These are phyloP conservation scores for Zopfia rhizophila DNA, from an alignment of 2,329 filamentous ascomycete genomes.

Conservation along the genomic window DNA sequence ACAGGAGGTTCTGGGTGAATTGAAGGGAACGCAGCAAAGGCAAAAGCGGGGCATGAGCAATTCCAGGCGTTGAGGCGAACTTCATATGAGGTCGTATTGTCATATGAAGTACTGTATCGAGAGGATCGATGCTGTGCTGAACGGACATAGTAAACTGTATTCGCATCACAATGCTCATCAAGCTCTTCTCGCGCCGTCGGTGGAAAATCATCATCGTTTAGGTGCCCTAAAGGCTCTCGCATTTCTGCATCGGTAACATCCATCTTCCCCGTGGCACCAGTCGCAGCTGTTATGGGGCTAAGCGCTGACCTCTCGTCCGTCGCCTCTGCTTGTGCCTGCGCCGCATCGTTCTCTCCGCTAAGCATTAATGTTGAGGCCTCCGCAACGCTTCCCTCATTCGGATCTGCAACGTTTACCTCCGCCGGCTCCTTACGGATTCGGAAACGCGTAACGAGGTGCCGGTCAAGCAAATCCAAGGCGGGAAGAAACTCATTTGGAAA, in stretches of 20 bases:
- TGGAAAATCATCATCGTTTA: neutral
- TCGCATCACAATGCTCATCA: slow-evolving; percentile 1
- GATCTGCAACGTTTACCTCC: neutral
- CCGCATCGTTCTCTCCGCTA: neutral
- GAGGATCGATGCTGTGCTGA: slow-evolving; percentile 62
- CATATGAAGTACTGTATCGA: slow-evolving; percentile 41
- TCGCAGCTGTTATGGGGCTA: neutral
- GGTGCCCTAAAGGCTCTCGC: too few species aligned
- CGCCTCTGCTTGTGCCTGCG: neutral
- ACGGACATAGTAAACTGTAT: slow-evolving; percentile 69
- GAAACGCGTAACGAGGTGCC: slow-evolving; percentile 72
- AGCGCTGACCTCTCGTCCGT: slow-evolving; percentile 6
- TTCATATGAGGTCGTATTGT: slow-evolving; percentile 64
- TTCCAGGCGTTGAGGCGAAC: slow-evolving; percentile 83
- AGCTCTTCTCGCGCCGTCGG: neutral
- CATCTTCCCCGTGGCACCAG: slow-evolving; percentile 4
- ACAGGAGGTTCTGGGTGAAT: slow-evolving; percentile 21
- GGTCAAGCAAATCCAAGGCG: slow-evolving; percentile 87
- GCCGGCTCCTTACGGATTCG: slow-evolving; percentile 18
- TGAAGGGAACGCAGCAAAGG: slow-evolving; percentile 73
- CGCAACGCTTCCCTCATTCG: slow-evolving; percentile 1
- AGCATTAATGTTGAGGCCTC: neutral
- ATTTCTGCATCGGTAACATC: slow-evolving; percentile 9
- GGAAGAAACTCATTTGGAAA: slow-evolving; percentile 85
- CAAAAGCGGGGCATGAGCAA: slow-evolving; percentile 88